Percentiles rank a stretch among this genome's conserved stretches.
These are phyloP conservation scores for Zarea fungicola DNA, from an alignment of 2,329 filamentous ascomycete genomes.

Conservation along the genomic window DNA sequence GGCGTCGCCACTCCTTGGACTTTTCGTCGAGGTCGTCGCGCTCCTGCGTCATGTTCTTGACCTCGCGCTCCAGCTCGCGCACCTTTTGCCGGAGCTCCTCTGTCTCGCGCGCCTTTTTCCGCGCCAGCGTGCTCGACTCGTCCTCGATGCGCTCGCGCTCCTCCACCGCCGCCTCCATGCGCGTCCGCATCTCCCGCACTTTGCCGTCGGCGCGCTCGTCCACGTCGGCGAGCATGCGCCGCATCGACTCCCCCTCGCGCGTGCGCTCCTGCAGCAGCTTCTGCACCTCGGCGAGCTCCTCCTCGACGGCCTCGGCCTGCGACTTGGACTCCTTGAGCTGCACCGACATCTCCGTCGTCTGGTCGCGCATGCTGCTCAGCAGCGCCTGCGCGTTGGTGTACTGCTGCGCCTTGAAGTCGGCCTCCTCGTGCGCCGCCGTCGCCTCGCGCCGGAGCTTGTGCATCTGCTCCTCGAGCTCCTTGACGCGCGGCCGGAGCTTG, in stretches of 20 bases:
- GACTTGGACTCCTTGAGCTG: slow-evolving; percentile 87
- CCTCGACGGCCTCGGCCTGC: slow-evolving; percentile 79
- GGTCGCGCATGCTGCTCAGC: slow-evolving; percentile 88
- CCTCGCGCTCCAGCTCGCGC: slow-evolving; percentile 73
- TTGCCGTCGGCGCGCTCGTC: slow-evolving; percentile 77
- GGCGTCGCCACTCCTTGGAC: slow-evolving; percentile 68
- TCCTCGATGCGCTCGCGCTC: slow-evolving; percentile 92
- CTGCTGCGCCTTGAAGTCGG: slow-evolving; percentile 77
- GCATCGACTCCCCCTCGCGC: slow-evolving; percentile 92
- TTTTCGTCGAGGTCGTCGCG: slow-evolving; percentile 71
- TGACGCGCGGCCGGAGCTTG: slow-evolving; percentile 57
- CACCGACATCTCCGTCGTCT: slow-evolving; percentile 78
- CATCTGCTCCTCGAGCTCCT: slow-evolving; percentile 69
- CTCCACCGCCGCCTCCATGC: slow-evolving; percentile 85
- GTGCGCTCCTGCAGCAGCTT: slow-evolving; percentile 81
- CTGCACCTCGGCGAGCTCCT: slow-evolving; percentile 86
- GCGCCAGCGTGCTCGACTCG: slow-evolving; percentile 71
- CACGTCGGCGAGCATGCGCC: slow-evolving; percentile 77
- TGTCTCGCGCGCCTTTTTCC: slow-evolving; percentile 72
- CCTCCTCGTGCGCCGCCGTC: slow-evolving; percentile 66
- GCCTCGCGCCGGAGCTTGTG: slow-evolving; percentile 64
- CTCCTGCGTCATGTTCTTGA: slow-evolving; percentile 66
- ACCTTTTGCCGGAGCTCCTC: slow-evolving; percentile 79
- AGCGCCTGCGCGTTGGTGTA: slow-evolving; percentile 80
- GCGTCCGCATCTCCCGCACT: slow-evolving; percentile 81